Base-by-base conservation (phyloP, 768 basidiomycete genomes). In the Fomitopsis pulvina region DNA sequence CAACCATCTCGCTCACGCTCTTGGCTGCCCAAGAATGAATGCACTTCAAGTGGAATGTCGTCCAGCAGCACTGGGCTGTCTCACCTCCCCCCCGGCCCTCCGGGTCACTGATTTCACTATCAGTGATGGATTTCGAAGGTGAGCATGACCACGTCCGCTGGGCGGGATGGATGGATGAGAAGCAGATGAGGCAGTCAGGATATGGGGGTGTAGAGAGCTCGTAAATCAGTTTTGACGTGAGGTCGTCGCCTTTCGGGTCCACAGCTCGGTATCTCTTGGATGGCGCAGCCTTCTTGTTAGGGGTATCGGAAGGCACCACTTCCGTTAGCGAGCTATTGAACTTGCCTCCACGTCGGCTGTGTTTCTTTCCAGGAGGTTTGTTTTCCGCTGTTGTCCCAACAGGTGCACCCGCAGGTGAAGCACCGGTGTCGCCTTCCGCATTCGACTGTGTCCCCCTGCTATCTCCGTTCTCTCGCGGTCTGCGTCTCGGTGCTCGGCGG, bases 111-210 rank as follows among this genome's bases (percentile, higher is more conserved):
- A 51, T 52, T 10, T 60, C 59, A 18, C 60, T 59, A 1, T 45
- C 41, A 0, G 45, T 45, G 1, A 75, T 67, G 1, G 76, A 70
- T n/a, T 72, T 72, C 0, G 77, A 73, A 2, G 85, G 83, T 8
- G 85, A 82, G 64, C 95, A 97, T 0, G 89, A 92, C 89, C 92
- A 94, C 0, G 84, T 90, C 3, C 80, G 76, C 48, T 95, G 84
- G 2, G 78, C 78, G 2, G 92, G 92, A 28, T 81, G 78, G 37
- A 97, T 82, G 0, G 83, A 54, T 28, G 77, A 79, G 66, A 93
- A 93, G 63, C 95, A 98, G 56, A 85, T 94, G 18, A 81, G 71
- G 57, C 89, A 92, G 60, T 91, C 89, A 0, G 80, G 76, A 54
- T 79, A 87, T 2, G 91, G 88, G 0, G 83, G 77, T 0, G 77